A percentile compares a stretch with the other conserved stretches of the same genome.
Evolutionary conservation across 768 basidiomycete species (phyloP).

Genomic region (Trametes cubensis): DNA sequence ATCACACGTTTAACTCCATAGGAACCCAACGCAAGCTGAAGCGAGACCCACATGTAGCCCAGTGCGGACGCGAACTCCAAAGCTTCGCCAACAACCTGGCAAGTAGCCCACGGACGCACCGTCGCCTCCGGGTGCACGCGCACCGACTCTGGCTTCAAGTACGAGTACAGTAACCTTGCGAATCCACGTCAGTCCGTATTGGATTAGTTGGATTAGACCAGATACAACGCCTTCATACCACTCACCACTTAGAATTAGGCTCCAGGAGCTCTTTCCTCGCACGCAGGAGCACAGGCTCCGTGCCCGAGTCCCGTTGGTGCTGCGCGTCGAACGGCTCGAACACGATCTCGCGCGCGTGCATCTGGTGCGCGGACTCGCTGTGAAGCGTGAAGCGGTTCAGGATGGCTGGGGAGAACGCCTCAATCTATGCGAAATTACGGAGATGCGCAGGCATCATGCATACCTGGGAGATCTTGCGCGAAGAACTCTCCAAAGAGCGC

Average conservation of each 20-base stretch:
- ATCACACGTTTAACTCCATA: constrained; percentile 3
- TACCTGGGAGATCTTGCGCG: constrained; percentile 58
- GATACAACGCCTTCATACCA: constrained; percentile 8
- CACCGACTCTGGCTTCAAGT: constrained; percentile 82
- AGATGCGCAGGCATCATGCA: neutral
- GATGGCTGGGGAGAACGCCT: constrained; percentile 48
- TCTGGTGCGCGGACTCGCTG: constrained; percentile 72
- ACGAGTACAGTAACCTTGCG: constrained; percentile 74
- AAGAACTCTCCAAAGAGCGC: constrained; percentile 85
- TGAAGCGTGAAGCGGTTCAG: constrained; percentile 82
- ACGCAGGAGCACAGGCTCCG: constrained; percentile 69
- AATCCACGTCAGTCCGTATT: neutral
- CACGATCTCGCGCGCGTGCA: constrained; percentile 78
- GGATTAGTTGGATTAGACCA: neutral
- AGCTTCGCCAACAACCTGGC: constrained; percentile 78
- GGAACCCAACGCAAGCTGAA: neutral
- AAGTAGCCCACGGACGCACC: constrained; percentile 82
- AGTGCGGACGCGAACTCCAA: constrained; percentile 79
- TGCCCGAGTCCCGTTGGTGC: constrained; percentile 58
- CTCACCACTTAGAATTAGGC: constrained; percentile 66
- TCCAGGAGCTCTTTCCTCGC: constrained; percentile 76
- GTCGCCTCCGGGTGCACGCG: constrained; percentile 85
- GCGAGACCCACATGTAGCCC: constrained; percentile 63
- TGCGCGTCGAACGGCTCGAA: constrained; percentile 79
- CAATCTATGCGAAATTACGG: neutral